Evolutionary conservation across 2,329 filamentous ascomycete genomes (phyloP), one percentile per base, ranked within the genome.

Genomic region (Elsinoe ampelina): DNA sequence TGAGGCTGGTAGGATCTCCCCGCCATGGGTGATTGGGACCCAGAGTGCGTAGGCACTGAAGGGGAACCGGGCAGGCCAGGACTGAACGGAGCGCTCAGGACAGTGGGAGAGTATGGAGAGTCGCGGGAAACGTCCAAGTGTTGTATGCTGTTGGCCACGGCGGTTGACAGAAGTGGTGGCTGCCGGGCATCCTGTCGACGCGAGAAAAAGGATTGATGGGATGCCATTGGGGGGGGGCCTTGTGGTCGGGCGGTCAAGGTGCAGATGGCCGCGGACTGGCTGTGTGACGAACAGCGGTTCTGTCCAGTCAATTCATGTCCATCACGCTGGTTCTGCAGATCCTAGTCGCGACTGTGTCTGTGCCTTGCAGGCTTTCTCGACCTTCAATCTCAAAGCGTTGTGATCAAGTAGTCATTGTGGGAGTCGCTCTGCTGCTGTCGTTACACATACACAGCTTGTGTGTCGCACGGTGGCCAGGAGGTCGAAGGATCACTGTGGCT

Each of bases 1-100:
- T 73, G 72, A 35, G 75, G 75, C 63, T 77, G 77, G 67, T 78
- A 78, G 1, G 74, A 58, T 52, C 60, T 61, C 19, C 62, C 61
- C 55, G 61, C 58, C 55, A 64, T 62, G 20, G 61, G 58, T 57
- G 59, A 58, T 22, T 62, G 58, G 7, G 64, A 63, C 57, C 58
- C 63, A 60, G 65, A 66, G 41, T 61, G 61, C 45, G 62, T 55
- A 39, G 62, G 57, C 39, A 59, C 59, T 43, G 61, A 58, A 35
- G 62, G 63, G 42, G 64, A 60, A 32, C 68, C 68, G 17, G 67
- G 67, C 66, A 63, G 63, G 48, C 60, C 55, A 43, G 63, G 63
- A 41, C 61, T 62, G 61, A 66, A 64, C 19, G 65, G 62, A 35
- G 62, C 61, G 54, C 63, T 61, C 35, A 62, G 48, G 39, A 57